Conservation (phyloP, 2,329 filamentous ascomycete genomes). For the Penicillium fuscoglaucum region DNA sequence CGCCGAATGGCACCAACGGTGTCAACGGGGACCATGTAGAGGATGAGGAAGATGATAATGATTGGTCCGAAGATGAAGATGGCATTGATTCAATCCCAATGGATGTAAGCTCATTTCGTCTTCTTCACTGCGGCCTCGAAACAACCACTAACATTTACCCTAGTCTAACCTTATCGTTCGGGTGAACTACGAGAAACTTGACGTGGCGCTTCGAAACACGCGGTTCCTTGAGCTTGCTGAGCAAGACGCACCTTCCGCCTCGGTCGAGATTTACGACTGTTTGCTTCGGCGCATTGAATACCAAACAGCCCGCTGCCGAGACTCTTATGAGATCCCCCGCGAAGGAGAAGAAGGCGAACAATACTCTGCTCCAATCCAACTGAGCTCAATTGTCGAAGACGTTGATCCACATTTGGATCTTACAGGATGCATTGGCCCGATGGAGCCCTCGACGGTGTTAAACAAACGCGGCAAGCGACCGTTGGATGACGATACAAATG, state of each 20-base stretch:
- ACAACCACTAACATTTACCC: conserved; percentile 10
- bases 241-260: conserved; percentile 69
- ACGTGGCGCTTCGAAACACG: conserved; percentile 77
- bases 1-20: conserved; percentile 26
- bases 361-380: conserved; percentile 38
- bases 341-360: conserved; percentile 46
- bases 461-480: conserved; percentile 36
- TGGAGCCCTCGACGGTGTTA: conserved; percentile 26
- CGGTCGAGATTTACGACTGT: conserved; percentile 74
- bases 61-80: conserved; percentile 40
- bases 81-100: conserved; percentile 37
- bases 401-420: conserved; percentile 42
- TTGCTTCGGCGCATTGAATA: conserved; percentile 70
- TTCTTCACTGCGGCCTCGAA: conserved; percentile 10
- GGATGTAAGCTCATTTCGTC: conserved; percentile 34
- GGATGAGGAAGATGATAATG: conserved; percentile 35
- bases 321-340: conserved; percentile 38
- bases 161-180: conserved; percentile 72
- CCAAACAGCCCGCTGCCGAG: conserved; percentile 66
- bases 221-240: conserved; percentile 72
- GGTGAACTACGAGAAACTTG: conserved; percentile 81
- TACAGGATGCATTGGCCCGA: conserved; percentile 37
- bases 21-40: conserved; percentile 31
- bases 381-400: conserved; percentile 39
- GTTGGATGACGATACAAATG: conserved; percentile 27